Evolutionary conservation across 495 filamentous ascomycete species (phyloP).

Genomic region (Chaetomidium leptoderma): DNA sequence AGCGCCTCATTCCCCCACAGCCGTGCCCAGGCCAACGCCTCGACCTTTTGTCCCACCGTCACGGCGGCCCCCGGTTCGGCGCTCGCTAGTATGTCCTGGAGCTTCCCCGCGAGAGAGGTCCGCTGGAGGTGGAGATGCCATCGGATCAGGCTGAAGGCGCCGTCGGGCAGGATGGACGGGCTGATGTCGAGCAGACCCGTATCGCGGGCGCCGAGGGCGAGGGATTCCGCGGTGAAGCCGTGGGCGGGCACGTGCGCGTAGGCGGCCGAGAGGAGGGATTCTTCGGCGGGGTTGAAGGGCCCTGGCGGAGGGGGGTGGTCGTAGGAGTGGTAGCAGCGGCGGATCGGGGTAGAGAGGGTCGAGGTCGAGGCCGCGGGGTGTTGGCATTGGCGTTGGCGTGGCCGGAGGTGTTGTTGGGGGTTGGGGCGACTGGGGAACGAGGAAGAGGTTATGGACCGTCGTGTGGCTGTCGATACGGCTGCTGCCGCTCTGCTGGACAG

Average conservation of each 20-base stretch:
- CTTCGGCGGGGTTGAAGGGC: slow-evolving; percentile 67
- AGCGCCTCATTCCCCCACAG: slow-evolving; percentile 66
- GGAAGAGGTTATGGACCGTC: slow-evolving; percentile 3
- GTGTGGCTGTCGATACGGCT: background rate
- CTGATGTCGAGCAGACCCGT: slow-evolving; percentile 82
- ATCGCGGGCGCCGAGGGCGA: slow-evolving; percentile 74
- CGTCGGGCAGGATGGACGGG: slow-evolving; percentile 72
- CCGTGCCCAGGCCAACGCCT: slow-evolving; percentile 63
- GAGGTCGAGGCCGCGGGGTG: slow-evolving; percentile 2
- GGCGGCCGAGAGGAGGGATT: slow-evolving; percentile 72
- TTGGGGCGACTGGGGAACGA: slow-evolving; percentile 2
- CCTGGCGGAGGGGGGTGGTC: slow-evolving; percentile 48
- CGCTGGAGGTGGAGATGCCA: slow-evolving; percentile 73
- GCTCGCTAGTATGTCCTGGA: slow-evolving; percentile 24
- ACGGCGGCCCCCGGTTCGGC: slow-evolving; percentile 22
- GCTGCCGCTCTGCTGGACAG: background rate
- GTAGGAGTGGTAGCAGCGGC: slow-evolving; percentile 67
- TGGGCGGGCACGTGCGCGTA: slow-evolving; percentile 72
- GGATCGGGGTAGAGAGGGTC: background rate
- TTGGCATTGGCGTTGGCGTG: slow-evolving; percentile 5
- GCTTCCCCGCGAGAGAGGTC: slow-evolving; percentile 36
- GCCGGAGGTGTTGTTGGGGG: slow-evolving; percentile 9
- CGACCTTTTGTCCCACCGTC: slow-evolving; percentile 52
- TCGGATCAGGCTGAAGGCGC: slow-evolving; percentile 73
- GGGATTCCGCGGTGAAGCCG: slow-evolving; percentile 70